Evolutionary conservation across 306 rosid species (phyloP).

Genomic region (Heteromeles arbutifolia): DNA sequence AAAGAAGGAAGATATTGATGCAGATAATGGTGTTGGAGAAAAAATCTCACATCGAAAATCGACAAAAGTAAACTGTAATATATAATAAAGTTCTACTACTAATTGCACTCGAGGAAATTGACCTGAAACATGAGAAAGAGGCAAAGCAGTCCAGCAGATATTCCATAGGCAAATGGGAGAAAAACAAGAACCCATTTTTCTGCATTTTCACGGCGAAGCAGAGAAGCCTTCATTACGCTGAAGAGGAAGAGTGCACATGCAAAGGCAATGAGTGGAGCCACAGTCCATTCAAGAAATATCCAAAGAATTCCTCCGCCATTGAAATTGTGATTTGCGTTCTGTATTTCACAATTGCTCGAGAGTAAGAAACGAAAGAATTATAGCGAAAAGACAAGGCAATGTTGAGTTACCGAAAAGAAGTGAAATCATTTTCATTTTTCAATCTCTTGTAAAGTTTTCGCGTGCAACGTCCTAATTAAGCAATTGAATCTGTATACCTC

Average conservation of each 20-base stretch:
- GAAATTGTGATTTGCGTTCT: constrained; percentile 24
- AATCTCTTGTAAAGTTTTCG: not conserved
- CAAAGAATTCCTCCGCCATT: constrained; percentile 23
- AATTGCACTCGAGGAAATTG: not conserved
- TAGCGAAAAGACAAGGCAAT: not conserved
- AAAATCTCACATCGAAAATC: too few relatives aligned
- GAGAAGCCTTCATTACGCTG: constrained; percentile 3
- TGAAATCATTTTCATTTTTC: not conserved
- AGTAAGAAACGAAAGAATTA: not conserved
- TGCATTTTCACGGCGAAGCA: constrained; percentile 10
- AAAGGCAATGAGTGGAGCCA: constrained; percentile 15
- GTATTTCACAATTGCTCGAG: not conserved
- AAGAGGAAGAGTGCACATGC: constrained; percentile 12
- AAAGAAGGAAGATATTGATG: not conserved
- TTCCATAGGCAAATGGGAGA: constrained; percentile 20
- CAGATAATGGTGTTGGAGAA: too few relatives aligned
- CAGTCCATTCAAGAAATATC: constrained; percentile 19
- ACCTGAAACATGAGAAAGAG: constrained; percentile 21
- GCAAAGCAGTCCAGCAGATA: constrained; percentile 24
- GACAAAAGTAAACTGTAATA: too few relatives aligned
- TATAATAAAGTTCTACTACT: too few relatives aligned
- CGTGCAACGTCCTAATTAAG: not conserved
- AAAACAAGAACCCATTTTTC: constrained; percentile 15
- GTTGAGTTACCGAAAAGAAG: not conserved
- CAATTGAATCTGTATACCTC: not conserved